Evolutionary conservation across 306 rosid species (phyloP).

Genomic region (Delonix regia): DNA sequence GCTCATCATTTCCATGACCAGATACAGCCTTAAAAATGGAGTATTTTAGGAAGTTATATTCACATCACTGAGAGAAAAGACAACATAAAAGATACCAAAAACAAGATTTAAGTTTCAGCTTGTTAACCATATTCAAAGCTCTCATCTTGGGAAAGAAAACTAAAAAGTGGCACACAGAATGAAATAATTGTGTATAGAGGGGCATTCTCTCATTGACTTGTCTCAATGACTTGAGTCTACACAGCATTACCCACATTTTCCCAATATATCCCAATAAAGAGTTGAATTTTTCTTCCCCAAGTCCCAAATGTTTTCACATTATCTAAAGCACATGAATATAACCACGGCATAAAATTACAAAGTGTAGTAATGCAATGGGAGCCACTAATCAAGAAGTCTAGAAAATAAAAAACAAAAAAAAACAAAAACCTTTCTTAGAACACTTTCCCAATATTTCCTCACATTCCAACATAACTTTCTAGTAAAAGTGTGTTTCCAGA

Average conservation of each 20-base stretch:
- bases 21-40: constrained; percentile 69
- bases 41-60: constrained; percentile 30
- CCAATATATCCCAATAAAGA: not conserved
- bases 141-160: not conserved
- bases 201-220: not conserved
- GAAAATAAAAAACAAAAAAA: not conserved
- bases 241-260: not conserved
- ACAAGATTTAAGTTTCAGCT: not conserved
- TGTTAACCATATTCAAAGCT: not conserved
- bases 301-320: not conserved
- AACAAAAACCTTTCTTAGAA: not conserved
- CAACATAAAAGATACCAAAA: constrained; percentile 9
- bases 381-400: not conserved
- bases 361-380: not conserved
- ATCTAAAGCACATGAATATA: not conserved
- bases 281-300: not conserved
- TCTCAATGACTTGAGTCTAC: no score
- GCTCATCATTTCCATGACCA: constrained; percentile 67
- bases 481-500: not conserved
- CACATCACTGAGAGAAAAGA: constrained; percentile 5
- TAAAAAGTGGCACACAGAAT: not conserved
- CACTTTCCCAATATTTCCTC: not conserved
- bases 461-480: not conserved
- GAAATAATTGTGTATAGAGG: not conserved
- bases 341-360: not conserved